phyloP scores from a whole-genome alignment of 768 basidiomycete genomes.

The Arthromyces matolae region DNA sequence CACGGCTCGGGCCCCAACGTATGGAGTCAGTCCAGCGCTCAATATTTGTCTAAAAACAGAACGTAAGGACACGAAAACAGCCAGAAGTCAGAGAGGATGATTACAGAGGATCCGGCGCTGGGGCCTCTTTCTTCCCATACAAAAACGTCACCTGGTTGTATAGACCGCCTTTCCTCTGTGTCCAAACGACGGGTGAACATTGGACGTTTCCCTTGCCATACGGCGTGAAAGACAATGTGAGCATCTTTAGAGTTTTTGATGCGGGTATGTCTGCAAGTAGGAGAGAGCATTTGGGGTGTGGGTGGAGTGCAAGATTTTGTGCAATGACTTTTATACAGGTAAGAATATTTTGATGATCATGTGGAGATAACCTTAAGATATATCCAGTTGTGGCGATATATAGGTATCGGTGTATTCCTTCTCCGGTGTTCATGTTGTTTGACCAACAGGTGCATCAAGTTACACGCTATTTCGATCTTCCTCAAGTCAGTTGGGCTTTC shows the following conservation, averaged over 20 bases:
- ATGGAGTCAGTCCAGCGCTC: conserved; percentile 82
- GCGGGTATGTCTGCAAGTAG: conserved; percentile 63
- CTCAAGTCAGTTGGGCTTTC: too few species aligned
- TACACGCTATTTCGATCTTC: too few species aligned
- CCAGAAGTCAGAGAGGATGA: conserved; percentile 27
- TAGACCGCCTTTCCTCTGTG: conserved; percentile 68
- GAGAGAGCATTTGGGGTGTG: conserved; percentile 49
- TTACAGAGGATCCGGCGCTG: conserved; percentile 62
- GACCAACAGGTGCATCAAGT: too few species aligned
- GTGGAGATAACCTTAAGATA: too few species aligned
- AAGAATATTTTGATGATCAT: too few species aligned
- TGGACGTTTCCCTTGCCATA: conserved; percentile 50
- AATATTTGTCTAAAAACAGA: conserved; percentile 54
- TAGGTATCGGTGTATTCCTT: too few species aligned
- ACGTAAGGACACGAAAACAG: conserved; percentile 13
- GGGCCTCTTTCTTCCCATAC: conserved; percentile 83
- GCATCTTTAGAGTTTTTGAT: conserved; percentile 66
- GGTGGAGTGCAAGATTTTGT: conserved; percentile 7
- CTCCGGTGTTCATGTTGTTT: too few species aligned
- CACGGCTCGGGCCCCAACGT: conserved; percentile 76
- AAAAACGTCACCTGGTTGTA: conserved; percentile 69
- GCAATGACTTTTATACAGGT: too few species aligned
- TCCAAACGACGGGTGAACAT: conserved; percentile 73
- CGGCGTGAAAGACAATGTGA: conserved; percentile 72
- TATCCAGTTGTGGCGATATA: too few species aligned